Base-by-base conservation (phyloP, 2,329 filamentous ascomycete species). In the Calonectria fujianensis region DNA sequence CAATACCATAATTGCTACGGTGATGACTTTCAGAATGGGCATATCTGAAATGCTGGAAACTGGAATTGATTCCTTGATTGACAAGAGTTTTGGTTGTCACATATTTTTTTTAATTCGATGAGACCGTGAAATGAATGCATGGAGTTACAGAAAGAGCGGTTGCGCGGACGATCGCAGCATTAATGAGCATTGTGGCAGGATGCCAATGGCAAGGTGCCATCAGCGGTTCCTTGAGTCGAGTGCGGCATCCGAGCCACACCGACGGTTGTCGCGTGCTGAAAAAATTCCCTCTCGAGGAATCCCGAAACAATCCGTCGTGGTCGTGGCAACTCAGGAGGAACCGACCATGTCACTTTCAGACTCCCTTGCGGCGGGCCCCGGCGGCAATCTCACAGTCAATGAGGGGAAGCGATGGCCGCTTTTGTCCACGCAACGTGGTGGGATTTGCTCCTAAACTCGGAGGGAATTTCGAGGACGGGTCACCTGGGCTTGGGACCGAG, bases 171-270 rank as follows among this genome's bases (percentile, higher is more conserved):
- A 52, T 59, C 27, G 16, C 29, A 20, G 35, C 31, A 32, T 27
- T 51, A 52, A 72, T 37, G 59, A 59, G 73, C 45, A 72, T 69
- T 68, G 71, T 77, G 75, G 65, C 74, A 79, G 71, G 57, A 59
- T 75, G 63, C 45, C 65, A 57, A 76, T 71, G 70, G 41, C 66
- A 61, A 64, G 65, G 74, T 75, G 71, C 68, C 74, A 77, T 77
- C 74, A 68, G 64, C 50, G 73, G 63, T 72, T 74, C 32, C 59
- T 67, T 32, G 59, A 73, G 70, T 74, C n/a, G 68, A 71, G 64
- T 48, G 41, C 48, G 45, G 57, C 63, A 65, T 66, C 70, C 66
- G 69, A 39, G 65, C 67, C 71, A 70, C 63, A 63, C 61, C 51
- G 48, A 54, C 70, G 66, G 70, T 63, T 45, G 63, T 71, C 41